These are phyloP conservation scores for Rhodotorula sp. DNA, from an alignment of 1,284 basidiomycete species.

Conservation along the genomic window DNA sequence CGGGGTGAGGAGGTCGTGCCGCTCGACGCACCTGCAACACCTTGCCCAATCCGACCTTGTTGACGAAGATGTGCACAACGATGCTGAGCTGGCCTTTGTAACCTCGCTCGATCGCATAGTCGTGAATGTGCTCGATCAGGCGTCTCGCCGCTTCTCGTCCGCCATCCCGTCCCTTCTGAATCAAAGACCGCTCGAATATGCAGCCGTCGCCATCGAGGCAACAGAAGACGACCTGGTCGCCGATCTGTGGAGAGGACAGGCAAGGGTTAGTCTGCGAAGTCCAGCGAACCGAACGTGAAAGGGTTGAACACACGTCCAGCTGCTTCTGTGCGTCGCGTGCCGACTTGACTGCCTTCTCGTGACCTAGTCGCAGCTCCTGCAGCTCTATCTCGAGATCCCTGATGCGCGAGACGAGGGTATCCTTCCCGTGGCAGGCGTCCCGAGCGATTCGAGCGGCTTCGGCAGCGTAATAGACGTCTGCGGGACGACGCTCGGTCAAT, in stretches of 20 bases:
- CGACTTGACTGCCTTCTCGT: conserved; percentile 3
- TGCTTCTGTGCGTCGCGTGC: conserved; percentile 23
- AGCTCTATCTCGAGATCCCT: conserved; percentile 18
- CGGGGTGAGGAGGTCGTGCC: not conserved
- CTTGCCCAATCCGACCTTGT: conserved; percentile 61
- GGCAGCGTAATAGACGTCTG: conserved; percentile 19
- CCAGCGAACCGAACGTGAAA: not conserved
- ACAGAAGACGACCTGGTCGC: conserved; percentile 56
- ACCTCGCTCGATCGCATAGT: conserved; percentile 22
- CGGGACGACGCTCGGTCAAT: not conserved
- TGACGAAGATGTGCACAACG: conserved; percentile 64
- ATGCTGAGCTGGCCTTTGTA: conserved; percentile 48
- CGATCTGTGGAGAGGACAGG: conserved; percentile 41
- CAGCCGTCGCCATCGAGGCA: conserved; percentile 68
- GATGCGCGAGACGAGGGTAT: not conserved
- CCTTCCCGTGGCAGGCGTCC: conserved; percentile 2
- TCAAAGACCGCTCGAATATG: conserved; percentile 59
- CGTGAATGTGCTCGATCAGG: conserved; percentile 37
- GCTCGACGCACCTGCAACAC: conserved; percentile 53
- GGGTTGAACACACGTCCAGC: conserved; percentile 11
- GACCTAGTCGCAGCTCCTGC: conserved; percentile 15
- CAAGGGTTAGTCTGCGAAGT: not conserved
- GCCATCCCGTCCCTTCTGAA: conserved; percentile 55
- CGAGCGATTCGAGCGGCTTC: conserved; percentile 23
- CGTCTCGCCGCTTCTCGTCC: conserved; percentile 56